Percentiles rank a stretch among this genome's conserved stretches.
phyloP scores from a whole-genome alignment of 2,329 filamentous ascomycete genomes.

The Diaporthe humulicola region DNA sequence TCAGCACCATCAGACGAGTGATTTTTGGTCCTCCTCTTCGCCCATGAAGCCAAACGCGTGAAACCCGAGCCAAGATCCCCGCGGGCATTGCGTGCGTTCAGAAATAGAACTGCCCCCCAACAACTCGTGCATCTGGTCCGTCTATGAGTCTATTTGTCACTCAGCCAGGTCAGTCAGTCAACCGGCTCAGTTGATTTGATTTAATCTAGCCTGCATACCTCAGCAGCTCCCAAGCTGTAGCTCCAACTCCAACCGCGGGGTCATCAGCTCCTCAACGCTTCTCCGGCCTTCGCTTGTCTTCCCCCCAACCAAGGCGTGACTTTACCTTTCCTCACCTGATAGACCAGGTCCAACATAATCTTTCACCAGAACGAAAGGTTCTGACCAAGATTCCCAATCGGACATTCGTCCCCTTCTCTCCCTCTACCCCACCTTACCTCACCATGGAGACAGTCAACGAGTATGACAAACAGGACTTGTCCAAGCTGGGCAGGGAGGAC shows the following conservation, averaged over 20 bases:
- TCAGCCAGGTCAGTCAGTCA: neutral
- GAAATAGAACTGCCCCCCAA: neutral
- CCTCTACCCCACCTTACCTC: neutral
- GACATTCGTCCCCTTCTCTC: neutral
- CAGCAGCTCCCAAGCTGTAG: neutral
- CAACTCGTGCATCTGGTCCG: neutral
- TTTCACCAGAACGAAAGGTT: neutral
- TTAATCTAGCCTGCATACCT: constrained; percentile 20
- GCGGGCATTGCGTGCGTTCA: neutral
- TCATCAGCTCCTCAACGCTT: constrained; percentile 17
- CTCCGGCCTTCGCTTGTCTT: constrained; percentile 1
- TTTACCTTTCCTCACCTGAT: neutral
- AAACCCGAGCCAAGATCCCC: constrained; percentile 36
- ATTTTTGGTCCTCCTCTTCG: constrained; percentile 16
- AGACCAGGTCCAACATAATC: neutral
- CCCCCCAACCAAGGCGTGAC: constrained; percentile 15
- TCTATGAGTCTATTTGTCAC: neutral
- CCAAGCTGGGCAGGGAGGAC: constrained; percentile 63
- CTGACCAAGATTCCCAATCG: neutral
- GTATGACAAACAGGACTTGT: constrained; percentile 46
- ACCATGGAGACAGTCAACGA: constrained; percentile 53
- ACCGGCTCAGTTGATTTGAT: neutral
- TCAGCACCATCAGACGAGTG: constrained; percentile 22
- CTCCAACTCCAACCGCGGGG: constrained; percentile 15
- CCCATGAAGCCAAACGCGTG: constrained; percentile 19